Conservation (phyloP, 192 early-diverging fungal species). For the Backusella luteola region DNA sequence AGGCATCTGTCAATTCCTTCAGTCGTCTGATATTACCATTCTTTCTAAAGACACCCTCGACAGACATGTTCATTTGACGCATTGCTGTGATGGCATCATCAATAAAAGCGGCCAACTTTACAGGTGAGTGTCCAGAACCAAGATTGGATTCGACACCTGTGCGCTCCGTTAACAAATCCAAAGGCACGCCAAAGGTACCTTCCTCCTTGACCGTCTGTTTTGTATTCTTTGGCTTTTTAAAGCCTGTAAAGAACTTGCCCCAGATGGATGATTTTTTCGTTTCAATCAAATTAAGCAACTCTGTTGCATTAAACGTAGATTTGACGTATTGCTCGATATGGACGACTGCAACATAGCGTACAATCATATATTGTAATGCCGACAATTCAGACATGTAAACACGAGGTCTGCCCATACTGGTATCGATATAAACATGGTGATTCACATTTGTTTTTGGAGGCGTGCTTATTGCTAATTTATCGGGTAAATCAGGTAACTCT, state of each 20-base stretch:
- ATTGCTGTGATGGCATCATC: constrained; percentile 76
- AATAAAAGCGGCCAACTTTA: constrained; percentile 82
- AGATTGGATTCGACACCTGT: constrained; percentile 79
- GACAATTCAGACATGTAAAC: constrained; percentile 63
- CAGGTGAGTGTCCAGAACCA: constrained; percentile 60
- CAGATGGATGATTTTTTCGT: constrained; percentile 74
- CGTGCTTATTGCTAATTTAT: neutral
- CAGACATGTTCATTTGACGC: constrained; percentile 71
- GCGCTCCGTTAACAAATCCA: constrained; percentile 82
- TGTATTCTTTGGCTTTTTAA: constrained; percentile 49
- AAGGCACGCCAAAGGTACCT: constrained; percentile 88
- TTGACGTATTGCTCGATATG: constrained; percentile 72
- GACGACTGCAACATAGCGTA: constrained; percentile 80
- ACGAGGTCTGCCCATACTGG: neutral
- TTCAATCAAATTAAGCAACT: constrained; percentile 77
- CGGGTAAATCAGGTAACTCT: constrained; percentile 11
- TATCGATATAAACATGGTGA: constrained; percentile 1
- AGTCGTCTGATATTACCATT: constrained; percentile 94
- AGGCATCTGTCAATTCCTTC: constrained; percentile 78
- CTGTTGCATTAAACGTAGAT: constrained; percentile 63
- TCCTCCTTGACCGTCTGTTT: constrained; percentile 39
- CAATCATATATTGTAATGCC: constrained; percentile 75
- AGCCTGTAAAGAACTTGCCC: constrained; percentile 62
- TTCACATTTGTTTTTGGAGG: neutral
- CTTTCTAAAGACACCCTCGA: constrained; percentile 96